A percentile compares a stretch with the other conserved stretches of the same genome.
Evolutionary conservation across 805 yeast species (phyloP).

Genomic region (Candida sakaeoensis): DNA sequence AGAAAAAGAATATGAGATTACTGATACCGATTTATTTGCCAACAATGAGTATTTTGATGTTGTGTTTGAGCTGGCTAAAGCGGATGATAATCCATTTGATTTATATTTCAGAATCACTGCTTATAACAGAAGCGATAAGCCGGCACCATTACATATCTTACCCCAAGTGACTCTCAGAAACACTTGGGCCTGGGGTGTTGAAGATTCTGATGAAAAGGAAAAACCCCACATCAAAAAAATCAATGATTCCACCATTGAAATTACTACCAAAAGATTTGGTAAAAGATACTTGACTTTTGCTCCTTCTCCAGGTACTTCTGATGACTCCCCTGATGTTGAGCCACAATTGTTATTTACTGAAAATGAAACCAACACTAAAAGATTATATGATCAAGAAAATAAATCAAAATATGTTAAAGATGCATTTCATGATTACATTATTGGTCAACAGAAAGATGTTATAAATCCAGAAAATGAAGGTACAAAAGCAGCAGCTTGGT

Average conservation of each 20-base stretch:
- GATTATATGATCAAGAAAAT: slow-evolving; percentile 63
- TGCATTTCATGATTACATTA: slow-evolving; percentile 83
- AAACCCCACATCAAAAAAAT: slow-evolving; percentile 49
- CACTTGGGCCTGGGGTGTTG: slow-evolving; percentile 89
- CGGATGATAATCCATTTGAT: slow-evolving; percentile 75
- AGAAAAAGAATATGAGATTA: slow-evolving; percentile 75
- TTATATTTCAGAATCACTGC: slow-evolving; percentile 82
- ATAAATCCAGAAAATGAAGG: slow-evolving; percentile 72
- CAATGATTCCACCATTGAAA: slow-evolving; percentile 46
- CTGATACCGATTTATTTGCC: slow-evolving; percentile 75
- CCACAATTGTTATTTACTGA: slow-evolving; percentile 82
- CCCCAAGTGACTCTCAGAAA: slow-evolving; percentile 86
- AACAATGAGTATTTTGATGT: slow-evolving; percentile 81
- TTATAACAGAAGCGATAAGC: slow-evolving; percentile 72
- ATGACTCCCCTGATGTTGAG: slow-evolving; percentile 59
- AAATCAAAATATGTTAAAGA: slow-evolving; percentile 65
- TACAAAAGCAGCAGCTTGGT: slow-evolving; percentile 85
- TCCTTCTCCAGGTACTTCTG: slow-evolving; percentile 76
- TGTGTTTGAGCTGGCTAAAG: slow-evolving; percentile 86
- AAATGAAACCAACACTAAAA: slow-evolving; percentile 75
- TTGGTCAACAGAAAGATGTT: slow-evolving; percentile 54
- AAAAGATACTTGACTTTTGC: slow-evolving; percentile 64
- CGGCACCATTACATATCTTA: slow-evolving; percentile 84
- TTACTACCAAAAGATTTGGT: slow-evolving; percentile 71
- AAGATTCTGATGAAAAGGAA: slow-evolving; percentile 35